These are phyloP conservation scores for Fusarium sp. DNA, from an alignment of 2,329 filamentous ascomycete species.

Conservation along the genomic window DNA sequence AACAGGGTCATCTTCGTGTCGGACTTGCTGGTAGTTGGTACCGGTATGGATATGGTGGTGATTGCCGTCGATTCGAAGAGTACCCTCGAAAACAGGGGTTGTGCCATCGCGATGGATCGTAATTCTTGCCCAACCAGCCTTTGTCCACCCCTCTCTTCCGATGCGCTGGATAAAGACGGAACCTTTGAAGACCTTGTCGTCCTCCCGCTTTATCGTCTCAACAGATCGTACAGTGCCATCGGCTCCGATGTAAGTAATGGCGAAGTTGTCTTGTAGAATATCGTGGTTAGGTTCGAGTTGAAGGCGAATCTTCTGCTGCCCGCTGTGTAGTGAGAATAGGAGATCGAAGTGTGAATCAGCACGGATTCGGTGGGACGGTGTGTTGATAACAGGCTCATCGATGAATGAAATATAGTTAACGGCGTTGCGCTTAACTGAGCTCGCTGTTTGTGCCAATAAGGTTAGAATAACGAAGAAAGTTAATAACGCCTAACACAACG, in stretches of 20 bases:
- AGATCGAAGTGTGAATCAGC: constrained; percentile 87
- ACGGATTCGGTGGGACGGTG: constrained; percentile 81
- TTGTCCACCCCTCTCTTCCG: constrained; percentile 74
- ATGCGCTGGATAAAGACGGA: constrained; percentile 75
- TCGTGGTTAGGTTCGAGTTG: constrained; percentile 91
- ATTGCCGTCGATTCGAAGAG: constrained; percentile 82
- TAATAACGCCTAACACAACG: neutral
- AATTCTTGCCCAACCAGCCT: constrained; percentile 88
- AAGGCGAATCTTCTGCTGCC: constrained; percentile 78
- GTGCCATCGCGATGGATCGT: constrained; percentile 80
- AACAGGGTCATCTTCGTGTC: constrained; percentile 76
- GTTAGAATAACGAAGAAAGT: constrained; percentile 32
- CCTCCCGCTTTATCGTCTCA: constrained; percentile 77
- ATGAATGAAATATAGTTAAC: constrained; percentile 78
- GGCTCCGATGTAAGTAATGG: constrained; percentile 75
- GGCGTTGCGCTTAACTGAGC: constrained; percentile 80
- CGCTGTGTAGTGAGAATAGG: constrained; percentile 77
- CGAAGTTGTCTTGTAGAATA: constrained; percentile 80
- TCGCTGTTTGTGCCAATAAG: constrained; percentile 57
- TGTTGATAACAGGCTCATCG: constrained; percentile 80
- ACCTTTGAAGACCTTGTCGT: constrained; percentile 88
- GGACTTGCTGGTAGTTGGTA: constrained; percentile 78
- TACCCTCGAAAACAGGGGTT: constrained; percentile 87
- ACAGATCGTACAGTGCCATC: constrained; percentile 75
- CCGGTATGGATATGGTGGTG: constrained; percentile 88